Percentiles rank a stretch among this genome's conserved stretches.
Conservation (phyloP, 768 basidiomycete genomes). For the Suillus luteus region DNA sequence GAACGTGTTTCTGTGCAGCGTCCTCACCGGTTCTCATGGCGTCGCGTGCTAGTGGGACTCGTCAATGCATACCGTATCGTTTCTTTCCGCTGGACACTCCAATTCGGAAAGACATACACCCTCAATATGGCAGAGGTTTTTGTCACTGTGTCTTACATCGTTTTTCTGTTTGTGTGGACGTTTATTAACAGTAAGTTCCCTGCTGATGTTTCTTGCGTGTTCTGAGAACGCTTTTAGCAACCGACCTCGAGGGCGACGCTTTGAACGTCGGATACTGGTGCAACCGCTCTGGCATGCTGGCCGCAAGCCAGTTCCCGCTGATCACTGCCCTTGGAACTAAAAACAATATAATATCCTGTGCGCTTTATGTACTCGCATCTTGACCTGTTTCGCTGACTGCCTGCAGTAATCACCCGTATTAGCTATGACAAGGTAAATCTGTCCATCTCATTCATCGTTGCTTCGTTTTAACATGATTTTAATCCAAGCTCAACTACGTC, state of each 20-base stretch:
- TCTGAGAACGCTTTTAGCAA: constrained; percentile 19
- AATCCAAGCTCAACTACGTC: constrained; percentile 32
- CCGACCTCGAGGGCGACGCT: constrained; percentile 19
- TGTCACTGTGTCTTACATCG: constrained; percentile 48
- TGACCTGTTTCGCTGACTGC: constrained; percentile 1
- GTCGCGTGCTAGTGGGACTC: constrained; percentile 36
- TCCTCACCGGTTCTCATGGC: constrained; percentile 43
- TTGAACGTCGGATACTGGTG: constrained; percentile 25
- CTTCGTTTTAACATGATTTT: not conserved
- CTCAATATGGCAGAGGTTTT: constrained; percentile 43
- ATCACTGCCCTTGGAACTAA: constrained; percentile 60
- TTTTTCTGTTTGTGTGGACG: constrained; percentile 42
- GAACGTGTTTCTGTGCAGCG: constrained; percentile 7
- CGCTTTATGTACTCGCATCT: constrained; percentile 16
- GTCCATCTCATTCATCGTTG: not conserved
- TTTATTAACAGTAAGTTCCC: constrained; percentile 46
- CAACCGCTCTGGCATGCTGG: constrained; percentile 45
- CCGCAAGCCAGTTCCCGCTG: constrained; percentile 51
- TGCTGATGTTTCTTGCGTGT: not conserved
- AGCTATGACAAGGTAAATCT: constrained; percentile 48
- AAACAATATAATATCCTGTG: constrained; percentile 55
- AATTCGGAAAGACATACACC: constrained; percentile 41
- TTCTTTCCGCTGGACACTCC: constrained; percentile 47
- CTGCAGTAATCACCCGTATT: constrained; percentile 52
- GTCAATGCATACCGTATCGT: constrained; percentile 44